Percentiles rank a stretch among this genome's conserved stretches.
Conservation (phyloP, 2,329 filamentous ascomycete genomes). For the Graphium sp. region DNA sequence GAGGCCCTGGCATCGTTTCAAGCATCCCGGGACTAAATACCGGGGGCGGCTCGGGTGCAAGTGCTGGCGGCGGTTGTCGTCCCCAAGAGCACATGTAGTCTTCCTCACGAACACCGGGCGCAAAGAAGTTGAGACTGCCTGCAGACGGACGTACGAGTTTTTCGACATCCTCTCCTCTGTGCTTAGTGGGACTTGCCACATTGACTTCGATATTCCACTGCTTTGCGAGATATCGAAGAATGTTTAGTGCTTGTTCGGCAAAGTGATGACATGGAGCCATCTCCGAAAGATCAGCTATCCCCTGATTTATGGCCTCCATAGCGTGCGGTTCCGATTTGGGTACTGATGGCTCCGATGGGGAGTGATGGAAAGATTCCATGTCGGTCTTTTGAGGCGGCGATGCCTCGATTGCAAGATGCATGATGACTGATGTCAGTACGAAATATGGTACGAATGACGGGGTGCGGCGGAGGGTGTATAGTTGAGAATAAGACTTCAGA, state of each 20-base stretch:
- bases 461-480: constrained; percentile 40
- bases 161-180: constrained; percentile 21
- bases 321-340: constrained; percentile 12
- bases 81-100: constrained; percentile 33
- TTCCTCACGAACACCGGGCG: constrained; percentile 26
- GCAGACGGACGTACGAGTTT: constrained; percentile 26
- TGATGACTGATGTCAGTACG: constrained; percentile 42
- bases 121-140: constrained; percentile 39
- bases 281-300: constrained; percentile 38
- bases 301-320: constrained; percentile 28
- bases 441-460: constrained; percentile 46
- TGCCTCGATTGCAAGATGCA: constrained; percentile 38
- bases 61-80: constrained; percentile 6
- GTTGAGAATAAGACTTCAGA: constrained; percentile 35
- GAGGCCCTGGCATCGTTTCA: constrained; percentile 5
- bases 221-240: constrained; percentile 36
- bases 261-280: constrained; percentile 46
- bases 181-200: constrained; percentile 19
- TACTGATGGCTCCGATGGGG: constrained; percentile 7
- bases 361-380: constrained; percentile 5
- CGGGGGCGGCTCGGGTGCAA: constrained; percentile 2
- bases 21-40: constrained; percentile 4
- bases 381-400: constrained; percentile 11
- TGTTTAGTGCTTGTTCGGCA: constrained; percentile 42
- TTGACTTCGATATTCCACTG: constrained; percentile 42